Percentiles rank a stretch among this genome's conserved stretches.
Conservation (phyloP, 768 basidiomycete species). For the Mycena haematopus region DNA sequence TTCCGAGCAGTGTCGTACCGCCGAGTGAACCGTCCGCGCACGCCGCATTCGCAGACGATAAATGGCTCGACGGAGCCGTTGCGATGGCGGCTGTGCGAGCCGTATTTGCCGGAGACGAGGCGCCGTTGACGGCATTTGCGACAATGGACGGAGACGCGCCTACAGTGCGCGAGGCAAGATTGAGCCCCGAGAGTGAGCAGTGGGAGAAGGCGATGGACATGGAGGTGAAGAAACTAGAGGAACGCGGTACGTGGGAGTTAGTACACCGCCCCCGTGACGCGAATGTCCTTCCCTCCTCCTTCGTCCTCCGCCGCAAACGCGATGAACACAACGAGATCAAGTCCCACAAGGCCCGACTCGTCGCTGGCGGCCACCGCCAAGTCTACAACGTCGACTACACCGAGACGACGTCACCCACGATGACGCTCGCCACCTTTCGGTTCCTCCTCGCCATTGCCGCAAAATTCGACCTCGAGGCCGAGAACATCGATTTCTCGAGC, state of each 20-base stretch:
- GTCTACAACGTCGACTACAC: not conserved
- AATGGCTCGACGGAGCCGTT: too few relatives aligned
- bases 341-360: not conserved
- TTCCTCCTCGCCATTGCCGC: not conserved
- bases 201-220: not conserved
- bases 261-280: not conserved
- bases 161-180: too few relatives aligned
- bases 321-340: not conserved
- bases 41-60: too few relatives aligned
- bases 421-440: not conserved
- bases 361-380: not conserved
- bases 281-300: not conserved
- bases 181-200: not conserved
- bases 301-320: not conserved
- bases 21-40: too few relatives aligned
- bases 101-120: too few relatives aligned
- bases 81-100: too few relatives aligned
- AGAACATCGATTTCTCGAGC: not conserved
- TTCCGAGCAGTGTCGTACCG: too few relatives aligned
- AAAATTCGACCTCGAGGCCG: not conserved
- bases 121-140: too few relatives aligned
- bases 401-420: not conserved
- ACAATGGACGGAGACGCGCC: too few relatives aligned
- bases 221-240: not conserved
- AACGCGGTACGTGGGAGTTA: not conserved